Evolutionary conservation across 305 asterid species (phyloP).

Genomic region (Ajuga reptans): DNA sequence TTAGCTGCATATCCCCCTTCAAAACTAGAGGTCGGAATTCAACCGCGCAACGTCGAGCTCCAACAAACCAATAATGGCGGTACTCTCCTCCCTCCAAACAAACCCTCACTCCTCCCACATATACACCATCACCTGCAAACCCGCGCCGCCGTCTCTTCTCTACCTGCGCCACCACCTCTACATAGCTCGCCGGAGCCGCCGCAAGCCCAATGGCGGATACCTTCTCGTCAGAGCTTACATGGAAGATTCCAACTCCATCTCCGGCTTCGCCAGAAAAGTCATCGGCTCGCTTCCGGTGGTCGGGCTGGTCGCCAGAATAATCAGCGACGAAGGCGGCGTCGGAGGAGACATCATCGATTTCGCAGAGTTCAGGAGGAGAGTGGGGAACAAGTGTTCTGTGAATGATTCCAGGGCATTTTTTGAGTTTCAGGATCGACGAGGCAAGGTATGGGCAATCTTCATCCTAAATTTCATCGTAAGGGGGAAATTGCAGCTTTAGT

Average conservation of each 20-base stretch:
- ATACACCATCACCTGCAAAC: conserved; percentile 35
- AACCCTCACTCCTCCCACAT: conserved; percentile 32
- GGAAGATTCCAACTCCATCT: conserved; percentile 67
- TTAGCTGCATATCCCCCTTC: not conserved
- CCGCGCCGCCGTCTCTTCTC: conserved; percentile 41
- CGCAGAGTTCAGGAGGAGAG: conserved; percentile 79
- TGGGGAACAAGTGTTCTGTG: conserved; percentile 78
- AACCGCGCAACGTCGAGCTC: conserved; percentile 26
- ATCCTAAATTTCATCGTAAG: not conserved
- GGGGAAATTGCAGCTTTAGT: not conserved
- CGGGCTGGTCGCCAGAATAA: conserved; percentile 71
- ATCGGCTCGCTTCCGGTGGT: conserved; percentile 81
- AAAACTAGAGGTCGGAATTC: conserved; percentile 45
- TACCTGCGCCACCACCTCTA: conserved; percentile 38
- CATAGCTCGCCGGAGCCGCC: conserved; percentile 30
- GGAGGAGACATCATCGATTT: conserved; percentile 74
- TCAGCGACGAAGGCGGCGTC: conserved; percentile 81
- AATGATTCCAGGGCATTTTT: conserved; percentile 74
- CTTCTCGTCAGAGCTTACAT: conserved; percentile 51
- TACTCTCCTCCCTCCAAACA: conserved; percentile 56
- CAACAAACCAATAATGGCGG: conserved; percentile 43
- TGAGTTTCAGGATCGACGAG: conserved; percentile 72
- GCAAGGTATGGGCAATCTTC: conserved; percentile 41
- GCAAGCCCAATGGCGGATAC: conserved; percentile 32
- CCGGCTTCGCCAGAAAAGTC: conserved; percentile 65